Evolutionary conservation across 208 protist species (phyloP), one percentile per base, ranked within the genome.

Genomic region (Angomonas deanei): DNA sequence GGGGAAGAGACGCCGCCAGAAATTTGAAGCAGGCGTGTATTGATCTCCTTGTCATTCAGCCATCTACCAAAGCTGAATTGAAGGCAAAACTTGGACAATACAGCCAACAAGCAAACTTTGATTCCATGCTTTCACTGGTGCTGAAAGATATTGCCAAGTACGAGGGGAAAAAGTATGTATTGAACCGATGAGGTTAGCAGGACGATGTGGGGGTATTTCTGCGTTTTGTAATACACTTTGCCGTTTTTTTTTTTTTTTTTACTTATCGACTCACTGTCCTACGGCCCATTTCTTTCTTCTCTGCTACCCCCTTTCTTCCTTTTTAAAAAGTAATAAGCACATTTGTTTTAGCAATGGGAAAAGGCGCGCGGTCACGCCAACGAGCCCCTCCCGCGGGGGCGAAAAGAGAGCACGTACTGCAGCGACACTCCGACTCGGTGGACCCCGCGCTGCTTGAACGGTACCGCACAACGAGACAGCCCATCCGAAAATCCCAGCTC

Each of bases 401-500:
- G 13, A 90, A 83, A 60, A 39, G 57, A 36, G 61, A 62, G 23
- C 75, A 86, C 56, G 61, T 61, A 34, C 64, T 84, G n/a, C 49
- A 69, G 46, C 79, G 74, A 47, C 64, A 70, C 23, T 70, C 80
- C 28, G 58, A 74, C 34, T 76, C 78, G 68, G 89, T 96, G 4
- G 84, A 96, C 61, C 82, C 84, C 17, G 56, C 60, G 34, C 74
- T 96, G 28, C 57, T 93, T 47, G 86, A 92, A 72, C 79, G 77
- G 13, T 96, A 80, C 72, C 89, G 89, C 52, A 88, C 74, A 66
- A 96, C 89, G 17, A 78, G 80, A 5, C 89, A 96, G 61, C 84
- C 89, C 0, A 80, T 86, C 31, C 77, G 78, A 47, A 96, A 96
- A 72, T 88, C 82, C 21, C 78, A 89, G 78, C 78, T 96, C 19